Base-by-base conservation (phyloP, 2,329 filamentous ascomycete genomes). In the Trichoderma sp. region DNA sequence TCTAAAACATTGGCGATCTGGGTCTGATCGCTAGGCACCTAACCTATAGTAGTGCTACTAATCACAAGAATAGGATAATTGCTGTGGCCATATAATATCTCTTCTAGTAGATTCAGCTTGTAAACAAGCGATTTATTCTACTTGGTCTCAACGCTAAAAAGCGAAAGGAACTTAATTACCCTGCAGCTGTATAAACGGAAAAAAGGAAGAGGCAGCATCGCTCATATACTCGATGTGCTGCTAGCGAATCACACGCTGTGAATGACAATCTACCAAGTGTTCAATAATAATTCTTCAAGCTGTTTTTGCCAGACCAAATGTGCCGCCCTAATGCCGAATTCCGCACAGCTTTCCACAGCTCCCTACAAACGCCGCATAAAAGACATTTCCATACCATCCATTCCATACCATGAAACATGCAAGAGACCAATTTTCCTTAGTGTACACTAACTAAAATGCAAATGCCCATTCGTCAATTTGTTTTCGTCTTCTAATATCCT, bases 401-500 rank as follows among this genome's bases (percentile, higher is more conserved):
- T 43, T 43, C 39, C 37, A 39, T 18, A 18, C 46, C 26, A 32
- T 67, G 18, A 43, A 60, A 52, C 30, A 60, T 55, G 39, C 54
- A 59, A 66, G 39, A 49, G 39, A 56, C 39, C 63, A 16, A 26
- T 30, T 43, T 18, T n/a, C 18, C 65, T 46, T 54, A 54, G 30
- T 67, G 56, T 60, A 60, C 65, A 54, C 63, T 26, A 51, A 37
- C 14, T 3, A 16, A 37, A 59, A 30, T 37, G 39, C 54, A 59
- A 43, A 16, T 26, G 5, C 54, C 5, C 21, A 39, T 37, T 32
- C 54, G 21, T 3, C 37, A 24, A 54, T 54, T 46, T 56, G 21
- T 8, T 30, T 34, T 34, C 11, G 14, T 64, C 52, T 34, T 7
- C n/a, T 59, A 70, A 18, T 54, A 80, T 1, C 70, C 74, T 72